Evolutionary conservation across 2,329 filamentous ascomycete species (phyloP).

Genomic region (Microdochium trichocladiopsis): DNA sequence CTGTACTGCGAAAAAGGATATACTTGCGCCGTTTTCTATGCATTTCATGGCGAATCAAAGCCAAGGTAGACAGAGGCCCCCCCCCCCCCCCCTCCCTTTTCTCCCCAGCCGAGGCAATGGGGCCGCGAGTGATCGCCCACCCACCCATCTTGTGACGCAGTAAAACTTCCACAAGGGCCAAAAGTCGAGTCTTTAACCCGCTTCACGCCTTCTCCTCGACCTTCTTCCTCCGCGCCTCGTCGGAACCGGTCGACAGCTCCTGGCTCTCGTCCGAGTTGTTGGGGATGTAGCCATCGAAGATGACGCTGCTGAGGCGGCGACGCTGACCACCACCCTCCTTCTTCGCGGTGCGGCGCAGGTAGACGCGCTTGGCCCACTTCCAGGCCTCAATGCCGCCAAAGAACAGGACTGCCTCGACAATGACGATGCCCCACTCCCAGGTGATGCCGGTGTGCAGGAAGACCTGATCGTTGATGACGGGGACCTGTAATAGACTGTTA

Average conservation of each 20-base stretch:
- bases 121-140: too few relatives aligned
- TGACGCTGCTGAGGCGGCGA: background rate
- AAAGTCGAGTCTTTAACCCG: too few relatives aligned
- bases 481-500: background rate
- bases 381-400: background rate
- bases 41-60: too few relatives aligned
- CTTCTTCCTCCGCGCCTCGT: background rate
- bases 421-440: background rate
- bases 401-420: background rate
- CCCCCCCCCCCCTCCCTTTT: too few relatives aligned
- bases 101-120: too few relatives aligned
- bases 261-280: constrained; percentile 2
- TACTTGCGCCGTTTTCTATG: too few relatives aligned
- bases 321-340: constrained; percentile 1
- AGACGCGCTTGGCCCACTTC: background rate
- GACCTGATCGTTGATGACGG: background rate
- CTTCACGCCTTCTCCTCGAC: background rate
- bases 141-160: too few relatives aligned
- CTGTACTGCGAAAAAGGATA: too few relatives aligned
- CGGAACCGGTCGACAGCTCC: background rate
- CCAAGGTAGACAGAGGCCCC: too few relatives aligned
- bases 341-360: background rate
- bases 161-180: too few relatives aligned
- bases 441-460: background rate
- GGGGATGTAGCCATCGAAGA: constrained; percentile 2